These are phyloP conservation scores for Lactuca sativa DNA, from an alignment of 129 eudicot genomes.

Conservation along the genomic window DNA sequence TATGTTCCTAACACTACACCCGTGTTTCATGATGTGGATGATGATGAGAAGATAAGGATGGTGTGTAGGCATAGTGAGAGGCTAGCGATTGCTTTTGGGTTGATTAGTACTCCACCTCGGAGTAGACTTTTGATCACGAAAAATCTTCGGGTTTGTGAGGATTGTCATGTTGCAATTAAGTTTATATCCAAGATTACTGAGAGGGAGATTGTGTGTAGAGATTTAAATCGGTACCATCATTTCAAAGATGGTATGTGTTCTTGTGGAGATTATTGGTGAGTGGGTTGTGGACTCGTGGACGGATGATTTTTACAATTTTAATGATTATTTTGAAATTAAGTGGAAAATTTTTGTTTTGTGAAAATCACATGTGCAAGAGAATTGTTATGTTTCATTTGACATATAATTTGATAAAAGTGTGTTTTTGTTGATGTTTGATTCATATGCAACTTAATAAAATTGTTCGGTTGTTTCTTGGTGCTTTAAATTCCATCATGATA, in stretches of 20 bases:
- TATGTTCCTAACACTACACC: slow-evolving; percentile 54
- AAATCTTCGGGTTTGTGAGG: slow-evolving; percentile 72
- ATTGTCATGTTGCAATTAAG: slow-evolving; percentile 78
- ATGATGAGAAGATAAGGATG: slow-evolving; percentile 63
- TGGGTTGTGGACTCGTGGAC: neutral
- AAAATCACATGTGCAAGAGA: neutral
- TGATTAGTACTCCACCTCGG: slow-evolving; percentile 54
- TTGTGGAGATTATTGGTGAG: slow-evolving; percentile 77
- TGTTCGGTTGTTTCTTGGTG: too few species aligned
- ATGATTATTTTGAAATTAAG: slow-evolving; percentile 11
- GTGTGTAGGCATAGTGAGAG: slow-evolving; percentile 67
- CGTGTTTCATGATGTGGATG: slow-evolving; percentile 73
- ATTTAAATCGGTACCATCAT: slow-evolving; percentile 75
- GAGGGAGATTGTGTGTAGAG: slow-evolving; percentile 65
- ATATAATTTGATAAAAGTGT: neutral
- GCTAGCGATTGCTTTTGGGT: slow-evolving; percentile 70
- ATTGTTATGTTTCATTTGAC: neutral
- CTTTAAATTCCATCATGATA: too few species aligned
- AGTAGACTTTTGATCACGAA: slow-evolving; percentile 55
- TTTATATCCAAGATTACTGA: slow-evolving; percentile 59
- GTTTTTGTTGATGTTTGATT: too few species aligned
- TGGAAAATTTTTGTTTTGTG: neutral
- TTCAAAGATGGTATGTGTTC: slow-evolving; percentile 71
- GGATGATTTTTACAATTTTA: neutral
- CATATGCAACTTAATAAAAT: too few species aligned